Evolutionary conservation across 2,329 filamentous ascomycete genomes (phyloP), one percentile per base, ranked within the genome.

Genomic region (Nemania sp.): DNA sequence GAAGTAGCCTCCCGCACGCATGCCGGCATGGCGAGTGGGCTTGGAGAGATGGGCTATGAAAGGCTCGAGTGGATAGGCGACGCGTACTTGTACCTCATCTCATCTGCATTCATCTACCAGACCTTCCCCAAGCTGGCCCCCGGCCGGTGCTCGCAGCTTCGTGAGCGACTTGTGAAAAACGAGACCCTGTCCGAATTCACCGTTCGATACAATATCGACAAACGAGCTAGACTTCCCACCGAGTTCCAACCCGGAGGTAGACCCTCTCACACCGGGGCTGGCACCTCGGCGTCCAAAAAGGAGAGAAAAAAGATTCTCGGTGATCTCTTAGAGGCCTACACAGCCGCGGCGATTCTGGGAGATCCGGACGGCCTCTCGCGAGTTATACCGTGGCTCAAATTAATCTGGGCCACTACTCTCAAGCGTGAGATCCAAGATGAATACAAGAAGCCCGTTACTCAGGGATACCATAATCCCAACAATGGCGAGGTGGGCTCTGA

Each of bases 321-420:
- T 9, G 94, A 98, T 72, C 83, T 97, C 17, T 96, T 97, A 69
- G 94, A 98, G 74, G 90, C 94, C 0, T 97, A 96, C 68, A 85
- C 96, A 15, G 93, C 90, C 9, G 93, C 90, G 2, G 77, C 93
- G 5, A 83, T 96, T 35, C 77, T 91, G 2, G 87, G 88, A 1
- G 84, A 92, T 68, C 81, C 86, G 0, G 75, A 78, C 2, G 92
- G 93, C 1, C 83, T 89, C 48, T 64, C 74, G 7, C 81, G 80
- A 1, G 87, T 84, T 1, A 82, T 88, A 53, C 73, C 81, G 13
- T 98, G 92, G 92, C 77, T 97, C 47, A 88, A 85, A 52, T 77
- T 81, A 7, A 78, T 97, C 0, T 97, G 92, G 92, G 83, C 83
- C 3, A 84, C 81, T 48, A 86, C 84, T 4, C 76, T 96, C 39